Evolutionary conservation across 768 basidiomycete species (phyloP), one percentile per base, ranked within the genome.

Genomic region (Chalciporus pseudorubinellus): DNA sequence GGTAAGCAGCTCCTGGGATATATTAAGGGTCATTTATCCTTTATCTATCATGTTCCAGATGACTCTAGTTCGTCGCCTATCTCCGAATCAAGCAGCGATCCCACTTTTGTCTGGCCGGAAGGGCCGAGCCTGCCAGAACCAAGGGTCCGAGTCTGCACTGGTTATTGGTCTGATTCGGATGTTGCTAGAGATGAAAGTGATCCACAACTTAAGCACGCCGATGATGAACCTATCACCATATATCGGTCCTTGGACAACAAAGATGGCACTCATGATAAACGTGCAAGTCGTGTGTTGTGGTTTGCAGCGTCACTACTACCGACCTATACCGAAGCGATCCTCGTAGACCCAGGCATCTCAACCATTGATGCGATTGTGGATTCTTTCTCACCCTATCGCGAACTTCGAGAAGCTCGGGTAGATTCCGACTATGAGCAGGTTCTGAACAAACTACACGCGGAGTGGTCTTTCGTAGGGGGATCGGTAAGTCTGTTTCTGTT

Each of bases 381-480:
- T 18, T 63, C 70, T 1, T 79, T 87, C 46, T 80, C 85, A 0
- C 71, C 78, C 46, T 87, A 86, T 53, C 65, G 70, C 3, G 82
- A 84, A 50, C 67, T 88, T 31, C 72, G 74, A 36, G 70, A 72
- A 19, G 63, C 63, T 2, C 51, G 11, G 5, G 39, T 66, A 1
- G 63, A 82, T 46, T 75, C 75, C 1, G 73, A 83, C 9, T 84
- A 73, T 46, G 82, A 85, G 40, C 65, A 65, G 12, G 61, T 85
- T 3, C 72, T 82, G 42, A 53, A 51, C 3, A 66, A 80, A 36
- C 57, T 87, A 20, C 71, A 79, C 53, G 69, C 70, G 22, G 87
- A 89, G 57, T 89, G 87, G 87, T 78, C 77, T 6, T 83, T 78
- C 40, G 71, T 80, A 14, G 85, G 83, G n/a, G 83, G 77, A 31